A percentile compares a stretch with the other conserved stretches of the same genome.
These are phyloP conservation scores for Hymenochaete sp. DNA, from an alignment of 1,284 basidiomycete genomes.

Conservation along the genomic window DNA sequence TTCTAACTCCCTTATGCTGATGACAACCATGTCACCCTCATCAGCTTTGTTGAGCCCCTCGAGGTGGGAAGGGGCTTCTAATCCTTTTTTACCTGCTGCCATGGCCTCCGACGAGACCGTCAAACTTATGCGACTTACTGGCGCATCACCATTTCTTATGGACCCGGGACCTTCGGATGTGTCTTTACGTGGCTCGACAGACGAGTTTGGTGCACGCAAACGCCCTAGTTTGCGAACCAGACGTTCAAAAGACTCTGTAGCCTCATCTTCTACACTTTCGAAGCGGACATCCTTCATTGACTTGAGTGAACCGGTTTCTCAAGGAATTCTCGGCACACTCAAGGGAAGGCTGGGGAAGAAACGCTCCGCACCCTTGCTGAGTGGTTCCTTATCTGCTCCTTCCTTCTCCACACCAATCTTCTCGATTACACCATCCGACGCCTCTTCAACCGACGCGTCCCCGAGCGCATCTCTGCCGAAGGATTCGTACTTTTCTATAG, in stretches of 20 bases:
- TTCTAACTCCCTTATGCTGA: conserved; percentile 1
- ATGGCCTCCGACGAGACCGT: background rate
- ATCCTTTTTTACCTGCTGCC: conserved; percentile 11
- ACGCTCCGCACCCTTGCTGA: conserved; percentile 14
- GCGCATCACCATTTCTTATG: conserved; percentile 6
- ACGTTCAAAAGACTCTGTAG: conserved; percentile 6
- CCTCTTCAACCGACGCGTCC: background rate
- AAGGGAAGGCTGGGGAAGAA: conserved; percentile 15
- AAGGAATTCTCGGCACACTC: conserved; percentile 9
- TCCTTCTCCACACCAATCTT: conserved; percentile 3
- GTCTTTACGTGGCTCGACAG: background rate
- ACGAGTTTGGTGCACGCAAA: conserved; percentile 5
- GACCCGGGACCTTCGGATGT: conserved; percentile 1
- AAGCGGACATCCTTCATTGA: conserved; percentile 15
- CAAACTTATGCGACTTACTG: too few relatives aligned
- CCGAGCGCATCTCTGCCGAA: background rate
- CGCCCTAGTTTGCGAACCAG: conserved; percentile 9
- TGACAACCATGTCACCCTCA: background rate
- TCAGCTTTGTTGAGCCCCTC: background rate
- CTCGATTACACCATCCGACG: conserved; percentile 7
- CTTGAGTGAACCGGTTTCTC: conserved; percentile 3
- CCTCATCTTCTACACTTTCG: background rate
- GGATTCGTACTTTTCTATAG: background rate
- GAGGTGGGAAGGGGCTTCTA: too few relatives aligned
- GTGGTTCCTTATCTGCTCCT: background rate